These are phyloP conservation scores for Cryptosporidium sp. DNA, from an alignment of 169 alveolate genomes.

Conservation along the genomic window DNA sequence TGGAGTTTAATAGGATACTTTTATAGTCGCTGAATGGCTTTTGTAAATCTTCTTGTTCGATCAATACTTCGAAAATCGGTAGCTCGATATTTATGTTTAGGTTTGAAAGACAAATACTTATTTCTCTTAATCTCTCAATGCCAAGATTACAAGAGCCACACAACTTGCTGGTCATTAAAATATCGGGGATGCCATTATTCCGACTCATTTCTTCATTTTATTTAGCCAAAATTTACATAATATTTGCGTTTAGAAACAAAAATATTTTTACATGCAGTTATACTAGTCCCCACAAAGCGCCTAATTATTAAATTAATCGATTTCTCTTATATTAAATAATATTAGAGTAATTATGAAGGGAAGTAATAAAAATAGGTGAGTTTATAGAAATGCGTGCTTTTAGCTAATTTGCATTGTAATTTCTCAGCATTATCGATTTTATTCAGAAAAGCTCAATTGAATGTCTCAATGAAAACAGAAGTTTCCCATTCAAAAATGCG, in stretches of 20 bases:
- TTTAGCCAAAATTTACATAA: background rate
- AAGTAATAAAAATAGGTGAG: background rate
- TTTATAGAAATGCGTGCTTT: background rate
- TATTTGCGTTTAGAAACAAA: background rate
- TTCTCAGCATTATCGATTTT: constrained; percentile 22
- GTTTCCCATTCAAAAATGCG: constrained; percentile 44
- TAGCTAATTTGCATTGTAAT: background rate
- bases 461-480: constrained; percentile 23
- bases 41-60: constrained; percentile 9
- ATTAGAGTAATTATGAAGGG: background rate
- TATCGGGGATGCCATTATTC: constrained; percentile 2
- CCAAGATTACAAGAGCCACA: background rate
- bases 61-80: constrained; percentile 17
- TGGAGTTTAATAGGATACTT: constrained; percentile 11
- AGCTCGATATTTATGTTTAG: background rate
- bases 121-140: constrained; percentile 30
- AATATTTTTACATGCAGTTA: constrained; percentile 12
- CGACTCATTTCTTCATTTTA: constrained; percentile 9
- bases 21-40: background rate
- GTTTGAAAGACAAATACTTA: constrained; percentile 28
- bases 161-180: background rate
- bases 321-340: background rate
- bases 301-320: background rate
- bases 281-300: constrained; percentile 52
- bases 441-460: constrained; percentile 25